Evolutionary conservation across 306 rosid species (phyloP).

Genomic region (Myrica gale): DNA sequence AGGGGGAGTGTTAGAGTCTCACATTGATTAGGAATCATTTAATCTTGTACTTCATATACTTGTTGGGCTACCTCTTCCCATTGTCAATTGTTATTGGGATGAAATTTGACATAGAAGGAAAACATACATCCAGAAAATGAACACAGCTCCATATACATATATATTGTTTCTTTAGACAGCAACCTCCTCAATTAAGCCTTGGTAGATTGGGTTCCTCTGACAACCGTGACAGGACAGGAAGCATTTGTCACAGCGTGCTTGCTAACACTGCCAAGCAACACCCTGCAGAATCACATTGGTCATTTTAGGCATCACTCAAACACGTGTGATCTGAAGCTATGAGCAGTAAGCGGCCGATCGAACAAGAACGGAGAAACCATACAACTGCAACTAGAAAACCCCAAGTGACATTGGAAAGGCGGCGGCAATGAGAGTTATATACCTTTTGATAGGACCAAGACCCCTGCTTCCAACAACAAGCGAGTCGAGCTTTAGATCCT

Average conservation of each 20-base stretch:
- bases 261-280: conserved; percentile 75
- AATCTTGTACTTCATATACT: no score
- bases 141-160: background rate
- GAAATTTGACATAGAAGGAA: no score
- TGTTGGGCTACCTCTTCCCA: no score
- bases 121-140: background rate
- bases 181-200: conserved; percentile 23
- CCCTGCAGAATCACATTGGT: conserved; percentile 36
- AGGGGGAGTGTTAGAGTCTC: no score
- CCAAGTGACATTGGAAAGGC: no score
- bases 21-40: no score
- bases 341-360: background rate
- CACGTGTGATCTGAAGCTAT: background rate
- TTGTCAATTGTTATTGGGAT: no score
- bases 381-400: no score
- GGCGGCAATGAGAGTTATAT: background rate
- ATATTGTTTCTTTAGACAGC: background rate
- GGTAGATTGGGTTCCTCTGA: conserved; percentile 44
- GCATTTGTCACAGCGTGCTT: conserved; percentile 60
- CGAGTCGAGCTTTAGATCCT: conserved; percentile 60
- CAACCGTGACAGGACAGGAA: conserved; percentile 74
- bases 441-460: conserved; percentile 64
- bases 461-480: conserved; percentile 83
- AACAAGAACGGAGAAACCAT: background rate
- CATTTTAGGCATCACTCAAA: background rate